Conservation (phyloP, 305 asterid species). For the Stenogyne calaminthoides region DNA sequence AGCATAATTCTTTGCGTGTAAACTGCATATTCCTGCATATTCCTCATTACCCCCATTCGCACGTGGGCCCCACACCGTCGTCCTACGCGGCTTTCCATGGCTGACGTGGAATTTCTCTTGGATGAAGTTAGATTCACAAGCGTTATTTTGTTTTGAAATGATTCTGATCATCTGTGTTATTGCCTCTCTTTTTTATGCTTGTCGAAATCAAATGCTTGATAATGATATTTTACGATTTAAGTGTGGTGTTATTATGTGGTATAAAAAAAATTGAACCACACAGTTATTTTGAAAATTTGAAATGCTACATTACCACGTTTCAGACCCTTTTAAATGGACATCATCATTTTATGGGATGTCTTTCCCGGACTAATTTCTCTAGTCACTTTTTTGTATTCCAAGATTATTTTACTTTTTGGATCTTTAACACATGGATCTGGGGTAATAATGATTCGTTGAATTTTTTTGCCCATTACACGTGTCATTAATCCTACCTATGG, state of each 20-base stretch:
- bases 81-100: conserved; percentile 33
- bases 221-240: background rate
- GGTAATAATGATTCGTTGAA: too few species aligned
- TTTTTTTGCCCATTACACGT: too few species aligned
- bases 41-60: conserved; percentile 1
- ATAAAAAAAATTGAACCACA: background rate
- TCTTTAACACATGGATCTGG: too few species aligned
- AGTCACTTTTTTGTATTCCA: too few species aligned
- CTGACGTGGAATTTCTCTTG: conserved; percentile 45
- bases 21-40: conserved; percentile 37
- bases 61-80: conserved; percentile 5
- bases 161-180: background rate
- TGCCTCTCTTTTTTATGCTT: conserved; percentile 31
- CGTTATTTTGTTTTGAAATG: too few species aligned
- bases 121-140: background rate
- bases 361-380: too few species aligned
- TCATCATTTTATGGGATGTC: background rate
- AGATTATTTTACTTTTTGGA: too few species aligned
- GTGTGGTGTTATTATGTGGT: background rate
- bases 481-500: too few species aligned
- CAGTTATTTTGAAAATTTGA: background rate
- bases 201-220: conserved; percentile 29
- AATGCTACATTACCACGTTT: background rate
- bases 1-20: conserved; percentile 57
- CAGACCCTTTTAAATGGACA: background rate